Percentiles rank a stretch among this genome's conserved stretches.
phyloP scores from a whole-genome alignment of 2,329 filamentous ascomycete genomes.

The Fonsecaea pedrosoi region DNA sequence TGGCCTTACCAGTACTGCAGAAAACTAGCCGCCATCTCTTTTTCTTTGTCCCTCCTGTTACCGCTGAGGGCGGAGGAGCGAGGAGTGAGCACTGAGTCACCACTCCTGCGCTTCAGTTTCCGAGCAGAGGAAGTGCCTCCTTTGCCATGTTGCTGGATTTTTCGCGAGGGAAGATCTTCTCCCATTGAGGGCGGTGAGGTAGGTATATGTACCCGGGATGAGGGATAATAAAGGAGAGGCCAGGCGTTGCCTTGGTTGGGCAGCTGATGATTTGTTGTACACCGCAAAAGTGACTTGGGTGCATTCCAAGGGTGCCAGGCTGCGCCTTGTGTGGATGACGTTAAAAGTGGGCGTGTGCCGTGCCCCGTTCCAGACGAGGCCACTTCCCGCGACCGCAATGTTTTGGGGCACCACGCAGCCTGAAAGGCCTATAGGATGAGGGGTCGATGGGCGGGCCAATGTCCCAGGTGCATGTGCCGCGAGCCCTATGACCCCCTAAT shows the following conservation, averaged over 20 bases:
- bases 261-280: slow-evolving; percentile 18
- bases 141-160: slow-evolving; percentile 28
- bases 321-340: slow-evolving; percentile 19
- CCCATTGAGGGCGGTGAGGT: slow-evolving; percentile 35
- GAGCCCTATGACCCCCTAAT: slow-evolving; percentile 1
- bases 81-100: slow-evolving; percentile 25
- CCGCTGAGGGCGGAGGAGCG: slow-evolving; percentile 17
- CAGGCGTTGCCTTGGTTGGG: slow-evolving; percentile 15
- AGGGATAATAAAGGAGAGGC: not conserved
- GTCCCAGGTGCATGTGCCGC: not conserved
- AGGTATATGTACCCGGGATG: slow-evolving; percentile 17
- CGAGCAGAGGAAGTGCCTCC: slow-evolving; percentile 18
- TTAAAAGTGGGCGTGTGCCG: slow-evolving; percentile 13
- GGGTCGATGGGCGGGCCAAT: not conserved
- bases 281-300: slow-evolving; percentile 8
- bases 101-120: slow-evolving; percentile 33
- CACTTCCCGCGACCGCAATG: slow-evolving; percentile 1
- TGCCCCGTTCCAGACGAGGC: slow-evolving; percentile 12
- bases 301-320: slow-evolving; percentile 16
- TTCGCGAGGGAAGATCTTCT: slow-evolving; percentile 15
- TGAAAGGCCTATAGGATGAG: slow-evolving; percentile 3
- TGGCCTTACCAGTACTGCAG: slow-evolving; percentile 54
- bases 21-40: slow-evolving; percentile 52
- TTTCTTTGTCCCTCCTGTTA: slow-evolving; percentile 39
- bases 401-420: slow-evolving; percentile 9